A percentile compares a stretch with the other conserved stretches of the same genome.
phyloP scores from a whole-genome alignment of 192 early-diverging fungal species.

The Backusella mclennaniae region DNA sequence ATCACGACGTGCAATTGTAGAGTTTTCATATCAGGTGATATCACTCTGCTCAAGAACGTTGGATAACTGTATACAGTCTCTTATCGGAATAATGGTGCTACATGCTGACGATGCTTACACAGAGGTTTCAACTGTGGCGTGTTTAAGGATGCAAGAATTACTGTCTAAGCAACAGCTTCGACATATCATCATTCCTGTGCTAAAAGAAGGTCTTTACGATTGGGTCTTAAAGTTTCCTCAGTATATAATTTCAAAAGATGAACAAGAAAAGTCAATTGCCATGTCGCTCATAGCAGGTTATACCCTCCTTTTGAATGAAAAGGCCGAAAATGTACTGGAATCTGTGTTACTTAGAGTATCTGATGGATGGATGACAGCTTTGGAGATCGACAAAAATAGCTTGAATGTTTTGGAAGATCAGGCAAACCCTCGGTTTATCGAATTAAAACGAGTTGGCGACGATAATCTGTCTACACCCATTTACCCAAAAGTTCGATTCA shows the following conservation, averaged over 20 bases:
- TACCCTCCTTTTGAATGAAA: conserved; percentile 22
- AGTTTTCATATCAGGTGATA: conserved; percentile 34
- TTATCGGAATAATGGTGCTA: conserved; percentile 39
- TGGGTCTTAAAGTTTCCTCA: conserved; percentile 34
- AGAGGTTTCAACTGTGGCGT: conserved; percentile 24
- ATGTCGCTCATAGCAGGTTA: conserved; percentile 33
- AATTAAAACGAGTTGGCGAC: not conserved
- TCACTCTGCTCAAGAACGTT: conserved; percentile 31
- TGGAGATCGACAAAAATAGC: conserved; percentile 37
- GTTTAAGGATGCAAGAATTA: conserved; percentile 20
- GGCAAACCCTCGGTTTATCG: conserved; percentile 10
- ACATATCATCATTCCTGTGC: conserved; percentile 24
- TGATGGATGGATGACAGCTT: conserved; percentile 35
- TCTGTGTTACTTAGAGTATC: conserved; percentile 21
- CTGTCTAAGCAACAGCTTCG: not conserved
- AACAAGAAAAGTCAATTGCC: conserved; percentile 33
- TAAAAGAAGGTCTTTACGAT: conserved; percentile 38
- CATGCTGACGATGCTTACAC: conserved; percentile 37
- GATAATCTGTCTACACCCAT: not conserved
- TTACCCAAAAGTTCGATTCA: conserved; percentile 33
- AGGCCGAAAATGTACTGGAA: conserved; percentile 33
- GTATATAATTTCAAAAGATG: conserved; percentile 34
- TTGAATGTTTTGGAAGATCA: conserved; percentile 34
- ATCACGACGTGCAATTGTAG: conserved; percentile 34
- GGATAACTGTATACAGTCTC: conserved; percentile 25